These are phyloP conservation scores for Cryphonectria japonica DNA, from an alignment of 2,329 filamentous ascomycete genomes.

Conservation along the genomic window DNA sequence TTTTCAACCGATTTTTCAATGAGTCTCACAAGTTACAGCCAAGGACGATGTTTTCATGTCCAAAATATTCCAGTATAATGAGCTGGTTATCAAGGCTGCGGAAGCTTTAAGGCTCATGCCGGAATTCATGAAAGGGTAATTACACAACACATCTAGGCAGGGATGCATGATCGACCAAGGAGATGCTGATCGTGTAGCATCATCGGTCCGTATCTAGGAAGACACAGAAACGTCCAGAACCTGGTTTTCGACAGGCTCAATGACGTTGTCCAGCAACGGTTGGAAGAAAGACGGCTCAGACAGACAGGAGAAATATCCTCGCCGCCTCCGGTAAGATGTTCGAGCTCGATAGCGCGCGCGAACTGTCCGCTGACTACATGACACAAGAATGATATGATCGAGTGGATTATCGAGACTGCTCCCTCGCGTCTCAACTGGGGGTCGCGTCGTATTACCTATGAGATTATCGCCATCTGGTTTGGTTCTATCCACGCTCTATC, in stretches of 20 bases:
- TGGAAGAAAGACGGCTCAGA: too few species aligned
- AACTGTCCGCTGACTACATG: too few species aligned
- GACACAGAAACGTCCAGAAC: too few species aligned
- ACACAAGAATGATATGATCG: slow-evolving; percentile 35
- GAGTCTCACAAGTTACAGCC: slow-evolving; percentile 19
- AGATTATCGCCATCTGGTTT: slow-evolving; percentile 42
- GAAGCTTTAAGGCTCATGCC: slow-evolving; percentile 33
- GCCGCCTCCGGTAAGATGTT: too few species aligned
- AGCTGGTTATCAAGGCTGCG: slow-evolving; percentile 34
- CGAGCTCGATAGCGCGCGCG: too few species aligned
- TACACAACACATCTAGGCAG: too few species aligned
- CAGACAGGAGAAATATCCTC: too few species aligned
- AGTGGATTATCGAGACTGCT: slow-evolving; percentile 40
- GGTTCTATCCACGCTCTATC: slow-evolving; percentile 38
- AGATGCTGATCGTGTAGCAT: too few species aligned
- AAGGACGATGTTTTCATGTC: slow-evolving; percentile 35
- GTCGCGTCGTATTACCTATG: slow-evolving; percentile 34
- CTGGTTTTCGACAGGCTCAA: too few species aligned
- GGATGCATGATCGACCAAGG: too few species aligned
- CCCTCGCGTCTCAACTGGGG: slow-evolving; percentile 36
- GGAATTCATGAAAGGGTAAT: background rate
- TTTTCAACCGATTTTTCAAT: background rate
- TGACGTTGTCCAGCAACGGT: too few species aligned
- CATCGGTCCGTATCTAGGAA: too few species aligned
- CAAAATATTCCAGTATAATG: slow-evolving; percentile 32